A percentile compares a stretch with the other conserved stretches of the same genome.
Evolutionary conservation across 305 asterid species (phyloP).

Genomic region (Fraxinus angustifolia): DNA sequence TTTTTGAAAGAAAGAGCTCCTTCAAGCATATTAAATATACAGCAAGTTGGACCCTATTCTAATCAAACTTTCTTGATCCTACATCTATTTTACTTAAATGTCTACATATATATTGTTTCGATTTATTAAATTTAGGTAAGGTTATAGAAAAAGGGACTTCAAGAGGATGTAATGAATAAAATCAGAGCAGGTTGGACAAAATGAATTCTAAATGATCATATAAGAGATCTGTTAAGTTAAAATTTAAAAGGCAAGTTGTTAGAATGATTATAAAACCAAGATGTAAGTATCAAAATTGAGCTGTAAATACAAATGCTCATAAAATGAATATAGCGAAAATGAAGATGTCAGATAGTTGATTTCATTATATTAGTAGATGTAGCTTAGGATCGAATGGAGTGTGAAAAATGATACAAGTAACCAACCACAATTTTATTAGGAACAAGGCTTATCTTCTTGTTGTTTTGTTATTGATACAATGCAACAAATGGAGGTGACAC

Average conservation of each 20-base stretch:
- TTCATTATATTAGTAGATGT: not conserved
- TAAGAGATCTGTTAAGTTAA: not conserved
- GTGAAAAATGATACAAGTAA: not conserved
- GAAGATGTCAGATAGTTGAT: not conserved
- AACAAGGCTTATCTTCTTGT: not conserved
- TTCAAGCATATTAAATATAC: not conserved
- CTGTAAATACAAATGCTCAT: not conserved
- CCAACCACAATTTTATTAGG: not conserved
- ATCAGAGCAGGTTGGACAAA: no score
- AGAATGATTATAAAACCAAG: not conserved
- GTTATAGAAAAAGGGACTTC: not conserved
- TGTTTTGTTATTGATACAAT: not conserved
- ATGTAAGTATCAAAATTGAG: not conserved
- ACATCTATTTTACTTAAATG: not conserved
- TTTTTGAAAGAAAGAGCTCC: not conserved
- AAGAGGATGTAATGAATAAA: no score
- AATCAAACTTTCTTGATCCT: not conserved
- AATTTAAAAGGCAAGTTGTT: not conserved
- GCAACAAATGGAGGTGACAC: not conserved
- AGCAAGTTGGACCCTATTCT: not conserved
- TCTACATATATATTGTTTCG: not conserved
- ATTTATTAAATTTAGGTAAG: not conserved
- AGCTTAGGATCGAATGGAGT: not conserved
- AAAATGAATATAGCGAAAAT: not conserved
- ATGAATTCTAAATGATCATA: not conserved